Base-by-base conservation (phyloP, 495 filamentous ascomycete species). In the Aspergillus steynii region DNA sequence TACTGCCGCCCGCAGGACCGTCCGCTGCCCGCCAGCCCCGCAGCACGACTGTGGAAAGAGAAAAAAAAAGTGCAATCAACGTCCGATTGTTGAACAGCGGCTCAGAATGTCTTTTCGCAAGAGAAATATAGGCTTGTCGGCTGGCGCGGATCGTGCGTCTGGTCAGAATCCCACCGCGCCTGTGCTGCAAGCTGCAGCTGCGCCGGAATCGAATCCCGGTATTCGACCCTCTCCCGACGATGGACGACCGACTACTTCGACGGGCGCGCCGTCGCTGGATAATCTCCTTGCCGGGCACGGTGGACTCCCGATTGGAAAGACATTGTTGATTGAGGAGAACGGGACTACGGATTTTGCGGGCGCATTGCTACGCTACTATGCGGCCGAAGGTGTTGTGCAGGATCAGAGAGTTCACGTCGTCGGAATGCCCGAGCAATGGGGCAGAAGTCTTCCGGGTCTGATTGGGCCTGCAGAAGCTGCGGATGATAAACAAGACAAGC, bases 331-430 rank as follows among this genome's bases (percentile, higher is more conserved):
- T n/a, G 92, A 93, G 66, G 95, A 99, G 65, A 90, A 87, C 65
- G 95, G 94, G 2, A 97, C 93, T 20, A 99, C 95, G 2, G 95
- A 99, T 66, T 99, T 94, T 75, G 89, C 90, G 0, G 92, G 92
- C 1, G 82, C 88, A 55, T 79, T 99, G 61, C 79, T 97, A 25
- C 82, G 90, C 50, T 97, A 93, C 69, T 98, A 92, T 77, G 96
- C 91, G 1, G 93, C 94, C 1, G 93, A 99, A 74, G 95, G 95
- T 0, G 83, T 97, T 3, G 85, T 96, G 15, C 96, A 99, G 71
- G 93, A 92, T 7, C 95, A 99, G 60, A 83, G 86, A 55, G 85
- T 98, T 47, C 93, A 96, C 71, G 86, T 94, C 12, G 80, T 97
- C 26, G 94, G 92, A 27, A 78, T 90, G 56, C 85, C 85, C 8